Evolutionary conservation across 495 filamentous ascomycete genomes (phyloP).

Genomic region (Jackrogersella minutella): DNA sequence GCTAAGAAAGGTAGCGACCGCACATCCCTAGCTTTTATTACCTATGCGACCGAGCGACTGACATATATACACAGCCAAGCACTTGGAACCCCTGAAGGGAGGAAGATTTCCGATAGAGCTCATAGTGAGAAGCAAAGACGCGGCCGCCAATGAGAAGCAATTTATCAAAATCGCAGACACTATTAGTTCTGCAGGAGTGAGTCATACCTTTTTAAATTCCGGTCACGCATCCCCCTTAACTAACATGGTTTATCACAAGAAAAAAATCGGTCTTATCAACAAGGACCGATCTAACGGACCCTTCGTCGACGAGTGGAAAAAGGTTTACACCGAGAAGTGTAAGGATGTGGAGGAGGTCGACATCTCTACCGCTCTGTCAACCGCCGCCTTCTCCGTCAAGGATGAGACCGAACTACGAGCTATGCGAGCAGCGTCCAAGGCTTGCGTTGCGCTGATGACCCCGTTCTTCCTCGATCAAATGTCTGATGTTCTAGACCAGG

Average conservation of each 20-base stretch:
- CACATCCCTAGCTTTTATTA: neutral
- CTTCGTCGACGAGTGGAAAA: slow-evolving; percentile 96
- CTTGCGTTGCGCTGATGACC: slow-evolving; percentile 89
- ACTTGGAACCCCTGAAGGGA: slow-evolving; percentile 89
- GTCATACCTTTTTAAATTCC: slow-evolving; percentile 47
- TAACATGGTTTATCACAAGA: slow-evolving; percentile 57
- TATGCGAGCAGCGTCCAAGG: slow-evolving; percentile 91
- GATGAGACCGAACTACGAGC: slow-evolving; percentile 93
- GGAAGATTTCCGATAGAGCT: slow-evolving; percentile 92
- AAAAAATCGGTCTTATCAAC: slow-evolving; percentile 84
- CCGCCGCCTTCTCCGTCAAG: slow-evolving; percentile 88
- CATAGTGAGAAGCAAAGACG: slow-evolving; percentile 86
- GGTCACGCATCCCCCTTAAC: neutral
- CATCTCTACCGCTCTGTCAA: slow-evolving; percentile 79
- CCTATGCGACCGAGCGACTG: slow-evolving; percentile 34
- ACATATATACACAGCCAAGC: slow-evolving; percentile 70
- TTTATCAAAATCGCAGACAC: slow-evolving; percentile 81
- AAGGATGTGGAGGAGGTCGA: slow-evolving; percentile 92
- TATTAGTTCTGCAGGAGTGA: slow-evolving; percentile 88
- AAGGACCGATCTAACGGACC: slow-evolving; percentile 87
- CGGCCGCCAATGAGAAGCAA: slow-evolving; percentile 84
- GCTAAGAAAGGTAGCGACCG: slow-evolving; percentile 84
- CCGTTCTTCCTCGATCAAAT: slow-evolving; percentile 97
- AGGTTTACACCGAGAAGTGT: slow-evolving; percentile 73
- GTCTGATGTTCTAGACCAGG: slow-evolving; percentile 91